A percentile compares a stretch with the other conserved stretches of the same genome.
These are phyloP conservation scores for Vicia villosa DNA, from an alignment of 306 rosid species.

Conservation along the genomic window DNA sequence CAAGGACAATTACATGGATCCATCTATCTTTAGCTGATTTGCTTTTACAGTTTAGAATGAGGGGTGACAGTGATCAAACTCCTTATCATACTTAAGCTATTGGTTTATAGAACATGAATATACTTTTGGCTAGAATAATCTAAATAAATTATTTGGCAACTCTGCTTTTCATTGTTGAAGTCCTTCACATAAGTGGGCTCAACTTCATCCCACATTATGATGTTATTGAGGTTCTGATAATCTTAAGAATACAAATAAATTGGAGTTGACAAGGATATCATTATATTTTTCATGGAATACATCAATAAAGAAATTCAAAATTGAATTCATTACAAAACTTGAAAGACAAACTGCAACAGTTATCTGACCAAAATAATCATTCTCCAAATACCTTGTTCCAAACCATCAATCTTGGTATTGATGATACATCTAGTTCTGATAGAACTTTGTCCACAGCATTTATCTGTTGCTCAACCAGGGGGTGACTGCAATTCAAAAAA, in stretches of 20 bases:
- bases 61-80: not conserved
- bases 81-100: not conserved
- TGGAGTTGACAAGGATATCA: slow-evolving; percentile 15
- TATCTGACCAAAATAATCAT: not conserved
- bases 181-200: not conserved
- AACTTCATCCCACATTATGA: slow-evolving; percentile 2
- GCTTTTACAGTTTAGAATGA: not conserved
- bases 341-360: not conserved
- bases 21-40: not conserved
- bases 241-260: not conserved
- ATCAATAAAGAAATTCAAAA: not conserved
- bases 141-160: not conserved
- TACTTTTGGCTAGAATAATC: not conserved
- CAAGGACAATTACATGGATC: not conserved
- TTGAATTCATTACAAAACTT: not conserved
- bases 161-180: not conserved
- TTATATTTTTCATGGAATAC: not conserved
- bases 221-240: not conserved
- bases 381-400: slow-evolving; percentile 81
- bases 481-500: slow-evolving; percentile 75
- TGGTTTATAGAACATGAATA: not conserved
- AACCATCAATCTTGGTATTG: slow-evolving; percentile 86
- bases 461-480: slow-evolving; percentile 90
- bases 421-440: slow-evolving; percentile 76
- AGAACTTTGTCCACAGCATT: slow-evolving; percentile 95